Evolutionary conservation across 208 protist genomes (phyloP), one percentile per base, ranked within the genome.

Genomic region (Leishmania turanica): DNA sequence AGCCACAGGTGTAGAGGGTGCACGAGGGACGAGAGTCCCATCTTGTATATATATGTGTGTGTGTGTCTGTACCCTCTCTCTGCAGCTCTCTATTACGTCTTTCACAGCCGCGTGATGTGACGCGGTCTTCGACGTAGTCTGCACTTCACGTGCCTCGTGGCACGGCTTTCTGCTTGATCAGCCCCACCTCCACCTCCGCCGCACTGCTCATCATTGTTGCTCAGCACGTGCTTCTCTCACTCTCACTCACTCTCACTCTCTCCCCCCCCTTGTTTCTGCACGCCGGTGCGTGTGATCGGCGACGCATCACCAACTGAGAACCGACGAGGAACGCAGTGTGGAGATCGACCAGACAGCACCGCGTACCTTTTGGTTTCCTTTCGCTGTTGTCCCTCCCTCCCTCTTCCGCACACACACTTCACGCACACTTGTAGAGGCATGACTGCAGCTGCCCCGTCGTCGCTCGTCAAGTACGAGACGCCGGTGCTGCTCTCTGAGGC

Each of bases 391-490:
- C 2, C 40, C 62, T 31, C 24, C 24, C 58, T 31, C 58, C 62
- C 66, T 15, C 37, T 40, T 40, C 40, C 24, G 7, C 66, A 71
- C 40, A 51, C 70, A 53, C 19, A 31, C 8, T 24, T 40, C 69
- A 70, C 42, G 71, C 47, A 40, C 42, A 62, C 51, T 40, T 1
- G 3, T 58, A n/a, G 31, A 76, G 51, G 31, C 37, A 84, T 82
- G 72, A 60, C 72, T 76, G 62, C 72, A 15, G 66, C 89, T 19
- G 86, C 81, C 49, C 87, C 91, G 31, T 87, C 75, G 53, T 84
- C 94, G 2, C 85, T 98, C 54, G 93, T 98, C 65, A 96, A 97
- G 89, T 98, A 97, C 88, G 94, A 98, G 74, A 97, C 92, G 7
- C 94, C 96, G 0, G 85, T 96, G 19, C 84, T 98, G 27, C 91